Evolutionary conservation across 306 rosid species (phyloP), one percentile per base, ranked within the genome.

Genomic region (Quercus berberidifolia): DNA sequence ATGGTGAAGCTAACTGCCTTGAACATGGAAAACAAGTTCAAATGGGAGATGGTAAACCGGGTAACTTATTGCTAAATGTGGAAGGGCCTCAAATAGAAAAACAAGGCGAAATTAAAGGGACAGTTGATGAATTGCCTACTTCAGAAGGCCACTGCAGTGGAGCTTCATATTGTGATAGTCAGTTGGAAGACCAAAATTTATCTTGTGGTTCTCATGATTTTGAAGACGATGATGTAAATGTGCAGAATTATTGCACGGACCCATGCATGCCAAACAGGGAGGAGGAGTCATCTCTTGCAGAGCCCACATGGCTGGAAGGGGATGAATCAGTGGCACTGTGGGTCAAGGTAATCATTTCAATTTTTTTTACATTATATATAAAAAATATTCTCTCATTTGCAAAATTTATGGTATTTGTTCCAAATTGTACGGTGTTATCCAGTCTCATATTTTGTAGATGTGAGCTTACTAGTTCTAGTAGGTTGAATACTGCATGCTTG

Each of bases 321-420:
- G 98, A 93, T 79, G 94, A 69, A 83, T 87, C 99, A 68, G 85
- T 93, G 76, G 98, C 99, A 70, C 71, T 96, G 86, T 96, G 99
- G 99, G 97, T 93, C 75, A 96, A 93, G 99, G 99, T 95, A 89
- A 54, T 73, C 78, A 58, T 73, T 82, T 71, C 67, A 73, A 17
- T 17, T 73, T 64, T 25, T 72, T 76, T n/a, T 46, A 30, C 15
- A 28, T 51, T 43, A 5, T 74, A 35, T 14, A 35, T 35, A 13
- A 18, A 30, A 19, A 35, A 64, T 54, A 25, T 38, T 68, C 25
- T 23, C 11, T 64, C 21, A 51, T 57, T 52, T 71, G 73, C 67
- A 51, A 20, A 60, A 6, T 59, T 15, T 60, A 23, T 63, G 19
- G 18, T 21, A 31, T 76, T n/a, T 71, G 30, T 33, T 35, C 72